phyloP scores from a whole-genome alignment of 1,284 basidiomycete species.

The Trametes sp. region DNA sequence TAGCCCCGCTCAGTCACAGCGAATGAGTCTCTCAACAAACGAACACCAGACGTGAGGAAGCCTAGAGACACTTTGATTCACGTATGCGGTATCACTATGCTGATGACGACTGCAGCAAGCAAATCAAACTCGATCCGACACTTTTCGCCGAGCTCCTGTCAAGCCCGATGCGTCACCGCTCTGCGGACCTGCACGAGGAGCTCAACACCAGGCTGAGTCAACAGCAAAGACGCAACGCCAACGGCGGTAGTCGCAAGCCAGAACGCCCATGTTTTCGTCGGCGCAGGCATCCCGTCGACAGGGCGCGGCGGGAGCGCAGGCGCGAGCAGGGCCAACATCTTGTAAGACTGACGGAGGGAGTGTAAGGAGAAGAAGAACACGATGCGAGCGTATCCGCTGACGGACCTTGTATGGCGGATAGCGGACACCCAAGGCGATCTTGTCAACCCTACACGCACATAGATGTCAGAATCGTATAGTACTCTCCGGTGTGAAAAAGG shows the following conservation, averaged over 20 bases:
- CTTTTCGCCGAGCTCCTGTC: too few species aligned
- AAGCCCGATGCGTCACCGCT: not conserved
- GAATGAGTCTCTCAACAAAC: too few species aligned
- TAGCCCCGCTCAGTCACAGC: too few species aligned
- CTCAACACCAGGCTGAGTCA: not conserved
- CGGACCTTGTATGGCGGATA: constrained; percentile 37
- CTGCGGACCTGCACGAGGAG: not conserved
- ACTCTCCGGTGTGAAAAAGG: too few species aligned
- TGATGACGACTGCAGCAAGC: too few species aligned
- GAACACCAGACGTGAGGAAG: too few species aligned
- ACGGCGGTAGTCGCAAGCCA: not conserved
- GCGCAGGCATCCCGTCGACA: not conserved
- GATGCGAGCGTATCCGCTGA: not conserved
- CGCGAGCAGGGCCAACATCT: not conserved
- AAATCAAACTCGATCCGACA: not conserved
- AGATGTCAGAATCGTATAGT: not conserved
- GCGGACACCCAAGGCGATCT: constrained; percentile 27
- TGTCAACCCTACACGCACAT: constrained; percentile 28
- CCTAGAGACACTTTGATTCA: not conserved
- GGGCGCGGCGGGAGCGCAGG: not conserved
- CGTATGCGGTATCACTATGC: too few species aligned
- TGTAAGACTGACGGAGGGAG: too few species aligned
- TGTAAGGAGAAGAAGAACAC: too few species aligned
- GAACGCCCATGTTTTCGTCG: not conserved
- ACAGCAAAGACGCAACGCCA: not conserved